Conservation (phyloP, 257 asterid genomes). For the Capsicum rhomboideum region DNA sequence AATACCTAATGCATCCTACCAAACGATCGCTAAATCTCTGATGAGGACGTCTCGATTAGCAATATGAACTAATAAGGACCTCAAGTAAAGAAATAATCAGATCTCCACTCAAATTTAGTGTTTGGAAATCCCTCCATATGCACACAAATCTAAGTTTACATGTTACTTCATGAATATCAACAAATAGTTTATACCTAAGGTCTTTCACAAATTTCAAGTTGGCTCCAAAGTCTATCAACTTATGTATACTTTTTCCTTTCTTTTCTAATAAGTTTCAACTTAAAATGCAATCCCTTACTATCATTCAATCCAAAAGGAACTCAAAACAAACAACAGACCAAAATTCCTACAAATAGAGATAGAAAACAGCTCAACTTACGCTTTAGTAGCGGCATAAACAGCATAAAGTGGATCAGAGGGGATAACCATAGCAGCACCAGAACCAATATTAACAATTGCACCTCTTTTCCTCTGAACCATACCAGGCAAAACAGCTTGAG, state of each 20-base stretch:
- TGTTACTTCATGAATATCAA: background rate
- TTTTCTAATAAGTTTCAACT: background rate
- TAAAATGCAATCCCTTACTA: background rate
- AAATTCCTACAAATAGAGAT: background rate
- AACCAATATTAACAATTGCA: slow-evolving; percentile 90
- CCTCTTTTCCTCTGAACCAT: slow-evolving; percentile 86
- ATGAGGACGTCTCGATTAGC: background rate
- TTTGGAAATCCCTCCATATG: background rate
- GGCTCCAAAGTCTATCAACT: background rate
- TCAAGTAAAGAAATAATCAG: background rate
- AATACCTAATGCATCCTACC: no score
- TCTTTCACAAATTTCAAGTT: background rate
- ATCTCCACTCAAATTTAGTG: background rate
- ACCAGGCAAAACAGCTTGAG: slow-evolving; percentile 77
- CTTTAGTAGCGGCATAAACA: slow-evolving; percentile 96
- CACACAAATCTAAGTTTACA: background rate
- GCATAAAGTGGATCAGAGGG: slow-evolving; percentile 96
- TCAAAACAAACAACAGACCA: background rate
- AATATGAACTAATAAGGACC: background rate
- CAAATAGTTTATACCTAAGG: background rate
- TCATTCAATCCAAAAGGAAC: background rate
- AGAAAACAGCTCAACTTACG: slow-evolving; percentile 40
- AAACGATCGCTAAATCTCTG: background rate
- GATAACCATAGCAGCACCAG: slow-evolving; percentile 82
- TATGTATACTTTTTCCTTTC: background rate